A percentile compares a stretch with the other conserved stretches of the same genome.
phyloP scores from a whole-genome alignment of 495 filamentous ascomycete species.

The Echria macrotheca region DNA sequence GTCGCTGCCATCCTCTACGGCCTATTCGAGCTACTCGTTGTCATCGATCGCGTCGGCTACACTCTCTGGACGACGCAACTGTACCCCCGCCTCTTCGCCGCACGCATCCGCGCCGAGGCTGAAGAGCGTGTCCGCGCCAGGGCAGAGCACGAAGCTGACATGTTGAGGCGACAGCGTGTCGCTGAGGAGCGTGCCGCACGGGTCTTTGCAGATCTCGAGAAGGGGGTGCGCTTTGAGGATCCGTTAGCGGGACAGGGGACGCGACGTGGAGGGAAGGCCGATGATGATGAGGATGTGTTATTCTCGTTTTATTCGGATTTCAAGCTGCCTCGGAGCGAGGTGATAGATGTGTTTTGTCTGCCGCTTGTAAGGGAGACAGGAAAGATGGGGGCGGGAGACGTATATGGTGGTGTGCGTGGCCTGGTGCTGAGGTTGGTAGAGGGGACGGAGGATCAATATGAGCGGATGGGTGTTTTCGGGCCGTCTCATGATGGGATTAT shows the following conservation, averaged over 20 bases:
- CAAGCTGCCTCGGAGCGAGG: neutral
- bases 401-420: neutral
- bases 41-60: too few relatives aligned
- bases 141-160: neutral
- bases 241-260: neutral
- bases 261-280: neutral
- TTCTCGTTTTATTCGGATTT: neutral
- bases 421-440: neutral
- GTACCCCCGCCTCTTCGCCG: too few relatives aligned
- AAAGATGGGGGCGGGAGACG: too few relatives aligned
- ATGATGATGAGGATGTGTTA: neutral
- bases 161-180: neutral
- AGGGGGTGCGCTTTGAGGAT: neutral
- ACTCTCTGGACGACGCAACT: too few relatives aligned
- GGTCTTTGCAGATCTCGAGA: constrained; percentile 2
- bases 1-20: too few relatives aligned
- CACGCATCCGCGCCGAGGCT: neutral
- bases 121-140: too few relatives aligned
- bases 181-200: neutral
- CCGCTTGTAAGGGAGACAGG: too few relatives aligned
- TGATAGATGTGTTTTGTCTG: neutral
- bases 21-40: too few relatives aligned
- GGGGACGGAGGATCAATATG: neutral
- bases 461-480: neutral
- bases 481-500: neutral